A percentile compares a stretch with the other conserved stretches of the same genome.
Conservation (phyloP, 768 basidiomycete genomes). For the Fomitopsis serialis region DNA sequence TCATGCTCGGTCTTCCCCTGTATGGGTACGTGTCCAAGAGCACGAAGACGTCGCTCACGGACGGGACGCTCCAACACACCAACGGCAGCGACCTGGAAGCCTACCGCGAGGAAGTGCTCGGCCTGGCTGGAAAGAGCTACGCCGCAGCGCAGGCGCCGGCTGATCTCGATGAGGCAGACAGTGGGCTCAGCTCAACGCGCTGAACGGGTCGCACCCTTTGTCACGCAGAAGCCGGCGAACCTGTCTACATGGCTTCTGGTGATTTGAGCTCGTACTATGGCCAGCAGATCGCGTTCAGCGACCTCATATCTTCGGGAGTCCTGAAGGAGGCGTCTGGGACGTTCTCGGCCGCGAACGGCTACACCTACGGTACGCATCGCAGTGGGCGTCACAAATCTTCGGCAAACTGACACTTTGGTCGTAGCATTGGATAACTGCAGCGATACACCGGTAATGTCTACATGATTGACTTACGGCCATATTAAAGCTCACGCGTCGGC, state of each 20-base stretch:
- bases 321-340: slow-evolving; percentile 40
- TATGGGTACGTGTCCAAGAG: slow-evolving; percentile 64
- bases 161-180: slow-evolving; percentile 6
- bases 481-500: slow-evolving; percentile 12
- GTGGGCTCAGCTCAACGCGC: slow-evolving; percentile 33
- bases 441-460: slow-evolving; percentile 49
- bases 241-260: slow-evolving; percentile 25
- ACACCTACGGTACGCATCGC: slow-evolving; percentile 39
- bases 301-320: slow-evolving; percentile 42
- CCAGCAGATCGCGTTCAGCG: slow-evolving; percentile 49
- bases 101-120: slow-evolving; percentile 19
- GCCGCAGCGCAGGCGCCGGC: slow-evolving; percentile 23
- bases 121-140: slow-evolving; percentile 21
- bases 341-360: slow-evolving; percentile 43
- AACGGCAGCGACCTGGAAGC: not conserved
- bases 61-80: slow-evolving; percentile 20
- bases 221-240: slow-evolving; percentile 21
- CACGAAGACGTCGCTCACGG: slow-evolving; percentile 38
- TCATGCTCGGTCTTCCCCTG: slow-evolving; percentile 62
- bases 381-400: not conserved
- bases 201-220: slow-evolving; percentile 38
- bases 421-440: slow-evolving; percentile 66
- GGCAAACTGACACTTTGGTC: not conserved
- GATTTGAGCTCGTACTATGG: slow-evolving; percentile 41
- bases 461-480: slow-evolving; percentile 18